Percentiles rank a stretch among this genome's conserved stretches.
Evolutionary conservation across 768 basidiomycete species (phyloP).

Genomic region (Lepiota venenata): DNA sequence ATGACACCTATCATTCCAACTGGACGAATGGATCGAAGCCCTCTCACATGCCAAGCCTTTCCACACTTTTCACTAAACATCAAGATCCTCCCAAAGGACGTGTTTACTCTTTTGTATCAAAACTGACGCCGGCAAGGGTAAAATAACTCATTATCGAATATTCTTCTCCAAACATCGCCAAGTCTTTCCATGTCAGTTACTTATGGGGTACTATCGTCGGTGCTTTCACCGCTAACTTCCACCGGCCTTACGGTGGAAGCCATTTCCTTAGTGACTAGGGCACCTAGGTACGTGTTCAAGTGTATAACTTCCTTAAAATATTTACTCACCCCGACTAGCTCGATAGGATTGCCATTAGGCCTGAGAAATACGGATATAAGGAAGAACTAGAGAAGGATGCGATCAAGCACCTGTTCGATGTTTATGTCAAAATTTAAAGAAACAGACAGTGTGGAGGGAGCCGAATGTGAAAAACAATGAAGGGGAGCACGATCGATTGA

Average conservation of each 20-base stretch:
- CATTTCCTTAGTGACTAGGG: slow-evolving; percentile 95
- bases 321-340: slow-evolving; percentile 32
- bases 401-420: slow-evolving; percentile 91
- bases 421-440: slow-evolving; percentile 61
- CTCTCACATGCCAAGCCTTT: slow-evolving; percentile 75
- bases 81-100: slow-evolving; percentile 55
- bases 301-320: too few relatives aligned
- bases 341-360: slow-evolving; percentile 87
- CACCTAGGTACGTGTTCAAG: slow-evolving; percentile 76
- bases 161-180: slow-evolving; percentile 96
- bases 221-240: slow-evolving; percentile 88
- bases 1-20: slow-evolving; percentile 54
- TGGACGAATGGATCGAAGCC: slow-evolving; percentile 75
- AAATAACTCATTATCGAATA: slow-evolving; percentile 88
- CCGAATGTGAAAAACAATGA: slow-evolving; percentile 87
- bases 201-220: slow-evolving; percentile 96
- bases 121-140: slow-evolving; percentile 72
- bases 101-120: slow-evolving; percentile 81
- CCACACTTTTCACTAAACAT: slow-evolving; percentile 78
- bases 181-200: slow-evolving; percentile 97
- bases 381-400: slow-evolving; percentile 85
- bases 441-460: slow-evolving; percentile 94
- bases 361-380: slow-evolving; percentile 86
- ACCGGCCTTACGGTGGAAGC: slow-evolving; percentile 93
- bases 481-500: slow-evolving; percentile 83